Evolutionary conservation across 345 rosid species (phyloP).

Genomic region (Arabidopsis arenosa): DNA sequence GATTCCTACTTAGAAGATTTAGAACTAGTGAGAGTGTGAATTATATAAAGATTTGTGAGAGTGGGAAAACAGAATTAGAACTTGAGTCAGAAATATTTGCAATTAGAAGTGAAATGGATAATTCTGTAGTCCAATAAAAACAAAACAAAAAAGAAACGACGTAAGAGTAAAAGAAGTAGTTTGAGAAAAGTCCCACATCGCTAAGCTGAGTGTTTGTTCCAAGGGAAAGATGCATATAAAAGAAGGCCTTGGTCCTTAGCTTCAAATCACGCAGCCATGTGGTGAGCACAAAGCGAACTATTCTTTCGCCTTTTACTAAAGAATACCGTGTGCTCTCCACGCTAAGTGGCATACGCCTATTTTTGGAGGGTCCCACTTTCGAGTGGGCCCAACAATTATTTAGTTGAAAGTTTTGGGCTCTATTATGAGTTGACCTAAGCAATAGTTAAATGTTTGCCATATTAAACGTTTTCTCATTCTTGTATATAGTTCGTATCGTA

Average conservation of each 20-base stretch:
- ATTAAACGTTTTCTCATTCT: too few species aligned
- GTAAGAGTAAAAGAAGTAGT: not conserved
- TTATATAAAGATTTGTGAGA: too few species aligned
- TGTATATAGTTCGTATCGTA: too few species aligned
- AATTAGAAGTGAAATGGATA: not conserved
- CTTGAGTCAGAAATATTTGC: too few species aligned
- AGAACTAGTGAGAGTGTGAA: too few species aligned
- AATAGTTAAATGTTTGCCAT: too few species aligned
- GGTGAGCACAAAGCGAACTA: slow-evolving; percentile 44
- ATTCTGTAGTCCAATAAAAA: not conserved
- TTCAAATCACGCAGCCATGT: slow-evolving; percentile 24
- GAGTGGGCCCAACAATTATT: not conserved
- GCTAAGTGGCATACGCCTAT: slow-evolving; percentile 43
- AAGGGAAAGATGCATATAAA: not conserved
- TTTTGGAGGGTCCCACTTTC: slow-evolving; percentile 32
- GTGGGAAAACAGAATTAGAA: too few species aligned
- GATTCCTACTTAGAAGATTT: too few species aligned
- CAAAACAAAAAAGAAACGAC: not conserved
- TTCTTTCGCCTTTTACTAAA: slow-evolving; percentile 47
- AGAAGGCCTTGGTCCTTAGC: fast-evolving
- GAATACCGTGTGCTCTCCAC: slow-evolving; percentile 44
- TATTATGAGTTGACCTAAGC: too few species aligned
- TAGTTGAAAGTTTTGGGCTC: not conserved
- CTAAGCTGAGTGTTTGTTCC: not conserved
- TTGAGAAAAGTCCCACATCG: slow-evolving; percentile 21